Conservation (phyloP, 192 early-diverging fungal genomes). For the Coemansia sp. region DNA sequence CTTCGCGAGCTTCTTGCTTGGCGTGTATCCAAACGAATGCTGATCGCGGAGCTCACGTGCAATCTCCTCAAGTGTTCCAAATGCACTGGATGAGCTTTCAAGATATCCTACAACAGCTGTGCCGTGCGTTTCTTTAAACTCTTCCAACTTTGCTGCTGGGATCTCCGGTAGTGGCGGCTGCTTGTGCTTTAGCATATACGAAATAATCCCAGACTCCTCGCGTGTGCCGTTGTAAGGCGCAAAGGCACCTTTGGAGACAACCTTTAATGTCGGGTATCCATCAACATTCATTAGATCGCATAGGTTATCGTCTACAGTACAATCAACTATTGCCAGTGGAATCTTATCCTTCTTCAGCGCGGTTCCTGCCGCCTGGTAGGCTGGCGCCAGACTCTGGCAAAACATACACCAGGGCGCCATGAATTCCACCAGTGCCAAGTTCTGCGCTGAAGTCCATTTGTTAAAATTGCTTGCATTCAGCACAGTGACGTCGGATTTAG, state of each 20-base stretch:
- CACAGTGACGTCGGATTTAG: background rate
- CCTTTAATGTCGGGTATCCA: conserved; percentile 92
- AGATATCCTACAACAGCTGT: conserved; percentile 86
- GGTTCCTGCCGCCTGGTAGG: conserved; percentile 88
- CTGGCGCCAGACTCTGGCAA: conserved; percentile 84
- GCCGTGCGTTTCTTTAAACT: conserved; percentile 72
- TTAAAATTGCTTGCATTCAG: conserved; percentile 66
- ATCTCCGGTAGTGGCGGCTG: conserved; percentile 76
- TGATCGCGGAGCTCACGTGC: conserved; percentile 82
- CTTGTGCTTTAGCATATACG: conserved; percentile 87
- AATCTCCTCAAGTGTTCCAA: conserved; percentile 60
- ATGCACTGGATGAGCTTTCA: conserved; percentile 57
- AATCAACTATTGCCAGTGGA: conserved; percentile 92
- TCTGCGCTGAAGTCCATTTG: conserved; percentile 59
- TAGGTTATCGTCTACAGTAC: conserved; percentile 76
- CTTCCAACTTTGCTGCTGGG: conserved; percentile 58
- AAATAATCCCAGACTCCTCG: conserved; percentile 80
- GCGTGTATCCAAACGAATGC: conserved; percentile 76
- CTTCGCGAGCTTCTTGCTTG: conserved; percentile 59
- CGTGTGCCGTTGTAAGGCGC: conserved; percentile 82
- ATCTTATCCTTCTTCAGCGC: conserved; percentile 70
- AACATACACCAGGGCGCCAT: conserved; percentile 91
- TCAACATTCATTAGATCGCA: conserved; percentile 75
- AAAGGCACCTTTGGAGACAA: conserved; percentile 67
- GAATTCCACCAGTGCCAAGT: conserved; percentile 87